Conservation (phyloP, 805 yeast species). For the Scheffersomyces amazonensis region DNA sequence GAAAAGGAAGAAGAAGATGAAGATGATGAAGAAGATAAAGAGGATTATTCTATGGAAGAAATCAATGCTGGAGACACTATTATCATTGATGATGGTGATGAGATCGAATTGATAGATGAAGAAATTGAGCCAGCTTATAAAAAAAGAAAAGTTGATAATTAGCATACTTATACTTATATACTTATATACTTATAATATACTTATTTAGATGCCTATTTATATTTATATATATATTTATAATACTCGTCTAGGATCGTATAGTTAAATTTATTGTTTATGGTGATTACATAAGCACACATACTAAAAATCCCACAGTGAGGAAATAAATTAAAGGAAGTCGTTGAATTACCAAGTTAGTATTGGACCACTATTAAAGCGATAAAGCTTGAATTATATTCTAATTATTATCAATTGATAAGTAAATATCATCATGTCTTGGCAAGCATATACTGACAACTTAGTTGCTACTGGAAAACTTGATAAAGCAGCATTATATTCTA, state of each 20-base stretch:
- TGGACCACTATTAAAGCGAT: no score
- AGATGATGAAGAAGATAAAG: slow-evolving; percentile 7
- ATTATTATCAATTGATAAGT: slow-evolving; percentile 1
- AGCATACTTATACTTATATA: no score
- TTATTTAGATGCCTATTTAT: no score
- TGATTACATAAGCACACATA: no score
- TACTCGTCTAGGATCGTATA: no score
- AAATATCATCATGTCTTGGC: slow-evolving; percentile 26
- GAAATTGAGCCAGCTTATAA: slow-evolving; percentile 8
- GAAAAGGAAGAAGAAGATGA: slow-evolving; percentile 7
- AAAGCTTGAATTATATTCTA: no score
- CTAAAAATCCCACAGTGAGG: no score
- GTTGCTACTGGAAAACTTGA: slow-evolving; percentile 85
- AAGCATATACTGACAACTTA: slow-evolving; percentile 95
- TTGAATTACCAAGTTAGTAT: no score
- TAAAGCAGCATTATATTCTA: slow-evolving; percentile 88
- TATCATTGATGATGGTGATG: slow-evolving; percentile 12
- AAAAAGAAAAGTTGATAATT: slow-evolving; percentile 3
- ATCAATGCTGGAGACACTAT: slow-evolving; percentile 9
- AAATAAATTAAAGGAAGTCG: no score
- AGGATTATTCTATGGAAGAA: slow-evolving; percentile 5
- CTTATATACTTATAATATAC: no score
- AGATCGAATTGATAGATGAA: slow-evolving; percentile 5
- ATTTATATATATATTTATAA: no score
- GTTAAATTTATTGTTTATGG: no score